These are phyloP conservation scores for Plectranthus barbatus DNA, from an alignment of 257 asterid genomes.

Conservation along the genomic window DNA sequence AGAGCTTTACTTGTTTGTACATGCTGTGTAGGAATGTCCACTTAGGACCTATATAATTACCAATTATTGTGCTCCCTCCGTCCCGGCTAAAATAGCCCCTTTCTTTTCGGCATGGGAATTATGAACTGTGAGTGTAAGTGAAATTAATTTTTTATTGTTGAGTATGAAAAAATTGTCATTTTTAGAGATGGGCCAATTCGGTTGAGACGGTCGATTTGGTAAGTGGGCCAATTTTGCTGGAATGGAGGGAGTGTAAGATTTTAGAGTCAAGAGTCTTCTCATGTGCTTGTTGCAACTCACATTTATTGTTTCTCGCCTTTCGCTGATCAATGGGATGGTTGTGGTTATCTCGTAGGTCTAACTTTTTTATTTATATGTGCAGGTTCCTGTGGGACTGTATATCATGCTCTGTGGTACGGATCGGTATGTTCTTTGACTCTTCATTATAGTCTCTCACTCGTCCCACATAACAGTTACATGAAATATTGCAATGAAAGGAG, in stretches of 20 bases:
- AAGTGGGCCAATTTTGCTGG: too few relatives aligned
- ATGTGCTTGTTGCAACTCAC: not conserved
- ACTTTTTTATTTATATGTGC: conserved; percentile 26
- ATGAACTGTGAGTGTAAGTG: too few relatives aligned
- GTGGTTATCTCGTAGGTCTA: conserved; percentile 18
- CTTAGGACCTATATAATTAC: not conserved
- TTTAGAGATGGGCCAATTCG: too few relatives aligned
- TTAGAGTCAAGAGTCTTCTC: not conserved
- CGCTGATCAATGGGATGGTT: not conserved
- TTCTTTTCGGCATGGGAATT: too few relatives aligned
- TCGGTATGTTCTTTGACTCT: conserved; percentile 81
- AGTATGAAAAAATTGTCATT: too few relatives aligned
- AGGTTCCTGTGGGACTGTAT: conserved; percentile 99
- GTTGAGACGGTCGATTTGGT: too few relatives aligned
- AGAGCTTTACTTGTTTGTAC: not conserved
- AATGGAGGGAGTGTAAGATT: too few relatives aligned
- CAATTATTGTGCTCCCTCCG: too few relatives aligned
- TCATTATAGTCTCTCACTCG: conserved; percentile 11
- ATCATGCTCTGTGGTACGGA: conserved; percentile 98
- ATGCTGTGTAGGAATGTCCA: not conserved
- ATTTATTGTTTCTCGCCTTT: not conserved
- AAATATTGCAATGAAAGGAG: conserved; percentile 3
- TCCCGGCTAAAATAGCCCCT: too few relatives aligned
- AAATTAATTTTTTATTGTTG: too few relatives aligned
- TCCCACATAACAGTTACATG: not conserved